These are phyloP conservation scores for Monilinia polystroma DNA, from an alignment of 2,329 filamentous ascomycete species.

Conservation along the genomic window DNA sequence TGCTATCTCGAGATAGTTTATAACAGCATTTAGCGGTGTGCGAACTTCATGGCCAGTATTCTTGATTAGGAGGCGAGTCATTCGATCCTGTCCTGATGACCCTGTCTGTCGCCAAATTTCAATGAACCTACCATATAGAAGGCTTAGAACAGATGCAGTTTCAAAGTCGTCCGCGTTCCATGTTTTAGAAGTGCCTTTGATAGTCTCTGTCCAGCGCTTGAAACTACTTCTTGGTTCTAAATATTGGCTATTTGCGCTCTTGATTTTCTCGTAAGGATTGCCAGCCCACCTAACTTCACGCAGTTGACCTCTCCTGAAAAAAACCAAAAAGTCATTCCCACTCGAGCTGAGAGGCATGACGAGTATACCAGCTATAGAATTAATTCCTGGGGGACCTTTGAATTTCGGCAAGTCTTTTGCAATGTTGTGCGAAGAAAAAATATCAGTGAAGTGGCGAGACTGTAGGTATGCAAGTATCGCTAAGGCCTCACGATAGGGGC, in stretches of 20 bases:
- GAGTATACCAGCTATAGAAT: constrained; percentile 74
- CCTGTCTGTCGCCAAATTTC: constrained; percentile 93
- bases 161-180: constrained; percentile 88
- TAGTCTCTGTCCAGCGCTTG: constrained; percentile 76
- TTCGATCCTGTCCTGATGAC: constrained; percentile 74
- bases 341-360: constrained; percentile 76
- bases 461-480: constrained; percentile 83
- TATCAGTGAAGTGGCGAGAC: constrained; percentile 70
- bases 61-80: constrained; percentile 64
- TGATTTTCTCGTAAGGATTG: constrained; percentile 78
- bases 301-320: constrained; percentile 76
- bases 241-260: constrained; percentile 66
- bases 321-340: constrained; percentile 83
- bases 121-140: constrained; percentile 84
- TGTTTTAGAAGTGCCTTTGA: constrained; percentile 73
- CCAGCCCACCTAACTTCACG: constrained; percentile 78
- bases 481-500: constrained; percentile 79
- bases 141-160: constrained; percentile 80
- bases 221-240: constrained; percentile 80
- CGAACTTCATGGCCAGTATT: constrained; percentile 70
- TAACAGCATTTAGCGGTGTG: constrained; percentile 88
- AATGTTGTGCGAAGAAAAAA: constrained; percentile 76
- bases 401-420: constrained; percentile 76
- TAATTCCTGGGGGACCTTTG: constrained; percentile 74
- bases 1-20: constrained; percentile 91